These are phyloP conservation scores for Penicillium oxalicum DNA, from an alignment of 2,329 filamentous ascomycete species.

Conservation along the genomic window DNA sequence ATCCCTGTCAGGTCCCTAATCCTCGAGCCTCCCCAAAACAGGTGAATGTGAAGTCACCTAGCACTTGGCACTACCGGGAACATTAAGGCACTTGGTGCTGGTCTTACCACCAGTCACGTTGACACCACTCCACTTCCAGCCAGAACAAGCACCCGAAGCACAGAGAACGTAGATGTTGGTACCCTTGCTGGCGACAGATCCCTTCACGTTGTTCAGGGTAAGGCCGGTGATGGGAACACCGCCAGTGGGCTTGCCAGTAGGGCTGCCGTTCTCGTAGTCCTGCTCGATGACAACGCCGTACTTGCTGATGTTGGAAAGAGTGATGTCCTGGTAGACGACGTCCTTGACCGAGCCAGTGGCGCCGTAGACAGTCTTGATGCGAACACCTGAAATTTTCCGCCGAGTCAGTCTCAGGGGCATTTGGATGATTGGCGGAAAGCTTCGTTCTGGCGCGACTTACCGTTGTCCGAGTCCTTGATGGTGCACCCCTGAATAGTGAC, in stretches of 20 bases:
- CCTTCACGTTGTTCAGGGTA: conserved; percentile 26
- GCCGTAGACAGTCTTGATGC: conserved; percentile 48
- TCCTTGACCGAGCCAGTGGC: conserved; percentile 48
- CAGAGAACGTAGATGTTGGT: conserved; percentile 51
- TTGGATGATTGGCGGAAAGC: neutral
- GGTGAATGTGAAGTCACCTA: neutral
- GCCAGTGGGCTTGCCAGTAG: conserved; percentile 33
- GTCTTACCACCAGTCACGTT: conserved; percentile 48
- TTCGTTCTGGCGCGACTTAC: neutral
- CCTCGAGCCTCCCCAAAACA: too few species aligned
- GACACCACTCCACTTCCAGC: conserved; percentile 51
- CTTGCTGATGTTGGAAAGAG: conserved; percentile 44
- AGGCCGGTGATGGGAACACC: conserved; percentile 40
- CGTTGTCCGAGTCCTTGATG: conserved; percentile 9
- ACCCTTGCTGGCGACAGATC: conserved; percentile 30
- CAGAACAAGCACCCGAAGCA: conserved; percentile 46
- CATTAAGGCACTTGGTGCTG: conserved; percentile 37
- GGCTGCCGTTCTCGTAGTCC: conserved; percentile 49
- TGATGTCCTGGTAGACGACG: conserved; percentile 51
- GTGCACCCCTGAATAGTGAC: conserved; percentile 31
- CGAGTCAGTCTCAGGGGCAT: neutral
- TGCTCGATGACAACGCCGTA: conserved; percentile 53
- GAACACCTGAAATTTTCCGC: neutral
- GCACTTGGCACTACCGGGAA: conserved; percentile 24
- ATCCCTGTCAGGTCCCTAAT: too few species aligned